Conservation (phyloP, 495 filamentous ascomycete genomes). For the Xylaria palmicola region DNA sequence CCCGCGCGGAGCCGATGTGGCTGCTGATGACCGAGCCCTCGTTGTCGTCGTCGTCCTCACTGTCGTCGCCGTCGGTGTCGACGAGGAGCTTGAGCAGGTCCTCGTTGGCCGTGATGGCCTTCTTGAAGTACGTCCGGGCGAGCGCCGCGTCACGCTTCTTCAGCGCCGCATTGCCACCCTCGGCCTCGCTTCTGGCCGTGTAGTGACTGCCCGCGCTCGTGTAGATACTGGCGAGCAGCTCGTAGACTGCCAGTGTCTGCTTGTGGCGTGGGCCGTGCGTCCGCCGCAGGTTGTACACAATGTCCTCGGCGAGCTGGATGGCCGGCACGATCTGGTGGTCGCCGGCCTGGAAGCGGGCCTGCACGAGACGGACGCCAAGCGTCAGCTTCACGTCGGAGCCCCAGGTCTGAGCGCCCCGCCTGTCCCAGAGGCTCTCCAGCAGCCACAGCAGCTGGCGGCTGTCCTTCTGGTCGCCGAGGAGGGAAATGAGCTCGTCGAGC, state of each 20-base stretch:
- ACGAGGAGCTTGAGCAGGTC: constrained; percentile 8
- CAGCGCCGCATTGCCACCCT: constrained; percentile 25
- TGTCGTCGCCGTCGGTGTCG: background rate
- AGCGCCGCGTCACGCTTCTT: constrained; percentile 7
- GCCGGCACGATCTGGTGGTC: constrained; percentile 25
- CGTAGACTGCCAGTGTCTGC: constrained; percentile 49
- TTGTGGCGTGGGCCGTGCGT: constrained; percentile 50
- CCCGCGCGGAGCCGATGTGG: background rate
- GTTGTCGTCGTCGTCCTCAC: constrained; percentile 7
- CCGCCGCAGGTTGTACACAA: constrained; percentile 57
- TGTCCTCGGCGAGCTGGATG: constrained; percentile 51
- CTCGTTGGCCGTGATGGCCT: constrained; percentile 11
- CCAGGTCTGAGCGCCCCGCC: background rate
- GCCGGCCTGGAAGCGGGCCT: constrained; percentile 49
- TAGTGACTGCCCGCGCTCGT: constrained; percentile 46
- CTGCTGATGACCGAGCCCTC: constrained; percentile 4
- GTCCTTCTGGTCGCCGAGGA: constrained; percentile 8
- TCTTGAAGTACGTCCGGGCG: constrained; percentile 5
- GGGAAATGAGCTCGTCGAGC: constrained; percentile 11
- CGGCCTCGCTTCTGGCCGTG: constrained; percentile 47
- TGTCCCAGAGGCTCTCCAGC: constrained; percentile 8
- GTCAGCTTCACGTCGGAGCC: constrained; percentile 6
- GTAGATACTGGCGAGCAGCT: constrained; percentile 49
- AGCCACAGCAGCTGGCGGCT: constrained; percentile 1
- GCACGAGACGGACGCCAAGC: constrained; percentile 52